A percentile compares a stretch with the other conserved stretches of the same genome.
These are phyloP conservation scores for Candida sakaeoensis DNA, from an alignment of 805 yeast genomes.

Conservation along the genomic window DNA sequence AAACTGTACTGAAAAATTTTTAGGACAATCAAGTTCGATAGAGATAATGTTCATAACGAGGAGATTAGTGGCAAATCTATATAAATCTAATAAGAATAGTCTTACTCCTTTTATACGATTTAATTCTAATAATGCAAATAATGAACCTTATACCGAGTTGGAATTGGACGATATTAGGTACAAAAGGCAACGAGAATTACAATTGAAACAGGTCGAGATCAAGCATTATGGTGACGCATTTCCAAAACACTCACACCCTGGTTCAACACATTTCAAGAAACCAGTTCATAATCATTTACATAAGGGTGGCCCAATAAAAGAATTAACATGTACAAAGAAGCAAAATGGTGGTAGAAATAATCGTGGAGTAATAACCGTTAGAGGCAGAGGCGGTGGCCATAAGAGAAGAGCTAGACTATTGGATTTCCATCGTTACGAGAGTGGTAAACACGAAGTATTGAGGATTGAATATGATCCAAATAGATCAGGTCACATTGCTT, in stretches of 20 bases:
- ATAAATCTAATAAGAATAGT: background rate
- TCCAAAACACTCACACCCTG: constrained; percentile 59
- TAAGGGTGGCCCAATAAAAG: constrained; percentile 77
- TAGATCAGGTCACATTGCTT: constrained; percentile 89
- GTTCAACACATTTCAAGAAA: constrained; percentile 80
- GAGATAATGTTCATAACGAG: constrained; percentile 1
- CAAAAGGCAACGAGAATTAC: constrained; percentile 67
- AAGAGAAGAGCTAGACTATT: constrained; percentile 81
- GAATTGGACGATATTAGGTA: constrained; percentile 75
- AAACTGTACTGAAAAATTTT: constrained; percentile 5
- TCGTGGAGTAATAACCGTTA: constrained; percentile 81
- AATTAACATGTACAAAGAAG: constrained; percentile 68
- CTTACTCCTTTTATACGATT: constrained; percentile 1
- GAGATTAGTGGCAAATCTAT: constrained; percentile 2
- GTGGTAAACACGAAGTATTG: constrained; percentile 75
- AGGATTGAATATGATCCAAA: constrained; percentile 96
- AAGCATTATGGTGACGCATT: constrained; percentile 66
- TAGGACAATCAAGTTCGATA: background rate
- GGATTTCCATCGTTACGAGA: constrained; percentile 63
- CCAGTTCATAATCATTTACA: constrained; percentile 85
- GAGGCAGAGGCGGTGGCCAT: constrained; percentile 98
- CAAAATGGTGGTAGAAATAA: constrained; percentile 85
- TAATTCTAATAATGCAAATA: background rate
- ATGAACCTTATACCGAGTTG: constrained; percentile 48
- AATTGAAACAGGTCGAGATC: constrained; percentile 66